phyloP scores from a whole-genome alignment of 1,284 basidiomycete genomes.

The Papiliotrema laurentii region DNA sequence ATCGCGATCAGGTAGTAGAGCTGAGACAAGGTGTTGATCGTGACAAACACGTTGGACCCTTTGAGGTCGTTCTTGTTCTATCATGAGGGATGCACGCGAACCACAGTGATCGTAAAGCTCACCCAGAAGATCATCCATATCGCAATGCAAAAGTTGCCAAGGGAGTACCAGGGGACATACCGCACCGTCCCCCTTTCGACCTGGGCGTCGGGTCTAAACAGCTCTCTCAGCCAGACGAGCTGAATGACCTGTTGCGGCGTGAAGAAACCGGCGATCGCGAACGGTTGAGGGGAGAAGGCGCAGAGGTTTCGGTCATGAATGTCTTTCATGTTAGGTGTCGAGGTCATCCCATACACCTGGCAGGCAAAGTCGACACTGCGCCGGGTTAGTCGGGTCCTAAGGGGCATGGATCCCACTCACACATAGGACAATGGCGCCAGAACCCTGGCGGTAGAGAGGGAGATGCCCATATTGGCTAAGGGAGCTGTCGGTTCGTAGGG shows the following conservation, averaged over 20 bases:
- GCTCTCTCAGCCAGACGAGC: slow-evolving; percentile 32
- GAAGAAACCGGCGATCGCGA: slow-evolving; percentile 37
- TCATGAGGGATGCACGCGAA: neutral
- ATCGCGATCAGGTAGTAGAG: slow-evolving; percentile 31
- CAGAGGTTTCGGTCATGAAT: slow-evolving; percentile 31
- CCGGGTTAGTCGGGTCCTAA: neutral
- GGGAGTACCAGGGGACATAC: slow-evolving; percentile 31
- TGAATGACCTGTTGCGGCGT: slow-evolving; percentile 36
- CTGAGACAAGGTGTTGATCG: slow-evolving; percentile 34
- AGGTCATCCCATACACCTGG: slow-evolving; percentile 28
- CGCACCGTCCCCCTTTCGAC: slow-evolving; percentile 20
- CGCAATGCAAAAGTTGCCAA: slow-evolving; percentile 33
- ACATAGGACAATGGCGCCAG: slow-evolving; percentile 27
- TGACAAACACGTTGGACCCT: slow-evolving; percentile 29
- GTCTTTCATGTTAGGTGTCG: slow-evolving; percentile 35
- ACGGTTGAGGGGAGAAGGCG: slow-evolving; percentile 35
- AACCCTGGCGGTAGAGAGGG: slow-evolving; percentile 31
- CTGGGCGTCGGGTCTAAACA: slow-evolving; percentile 23
- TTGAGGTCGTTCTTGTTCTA: slow-evolving; percentile 33
- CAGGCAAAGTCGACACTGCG: slow-evolving; percentile 26
- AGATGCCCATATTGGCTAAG: slow-evolving; percentile 30
- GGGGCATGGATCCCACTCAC: slow-evolving; percentile 7
- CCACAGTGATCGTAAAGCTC: slow-evolving; percentile 3
- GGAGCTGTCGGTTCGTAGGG: slow-evolving; percentile 8
- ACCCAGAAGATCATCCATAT: slow-evolving; percentile 39